Base-by-base conservation (phyloP, 1,284 basidiomycete genomes). In the Ustilago lituana region DNA sequence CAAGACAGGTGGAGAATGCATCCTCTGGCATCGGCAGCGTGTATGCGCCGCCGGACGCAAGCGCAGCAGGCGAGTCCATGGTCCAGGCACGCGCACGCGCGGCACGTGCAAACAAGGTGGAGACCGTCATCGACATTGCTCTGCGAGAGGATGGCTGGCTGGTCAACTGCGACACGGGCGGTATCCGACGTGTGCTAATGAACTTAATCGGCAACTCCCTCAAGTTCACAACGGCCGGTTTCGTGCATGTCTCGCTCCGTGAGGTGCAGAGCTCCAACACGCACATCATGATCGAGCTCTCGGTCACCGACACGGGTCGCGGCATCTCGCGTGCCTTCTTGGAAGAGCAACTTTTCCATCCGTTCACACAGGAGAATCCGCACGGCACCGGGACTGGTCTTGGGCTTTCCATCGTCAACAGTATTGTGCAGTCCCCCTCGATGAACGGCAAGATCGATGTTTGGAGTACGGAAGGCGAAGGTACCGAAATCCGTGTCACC, bases 341-440 rank as follows among this genome's bases (percentile, higher is more conserved):
- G 24, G 76, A 93, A 88, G 93, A 96, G 73, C 93, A 96, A 83
- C 86, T 98, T 3, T 98, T 97, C 84, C 94, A 96, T 76, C 94
- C 94, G 0, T 98, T 98, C 84, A 93, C 94, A 0, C 94, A 97
- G 56, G 85, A 86, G 63, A 93, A 93, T 74, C 91, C 92, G 1
- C 82, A 93, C 9, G 93, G 95, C 77, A 90, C 93, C 2, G 94
- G 94, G 1, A 98, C 94, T 1, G 94, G 94, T 15, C 87, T 98
- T 3, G 94, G 94, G n/a, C 88, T 97, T 20, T 94, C 94, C 20
- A 98, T 98, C 73, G 94, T 97, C 80, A 93, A 92, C 85, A 93
- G 90, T 74, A 94, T 94, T 57, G 88, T 95, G 27, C 89, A 89
- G 22, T 93, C 92, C 12, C 89, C 92, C 33, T 90, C 89, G 56